Conservation (phyloP, 208 protist species). For the Crithidia mellificae region DNA sequence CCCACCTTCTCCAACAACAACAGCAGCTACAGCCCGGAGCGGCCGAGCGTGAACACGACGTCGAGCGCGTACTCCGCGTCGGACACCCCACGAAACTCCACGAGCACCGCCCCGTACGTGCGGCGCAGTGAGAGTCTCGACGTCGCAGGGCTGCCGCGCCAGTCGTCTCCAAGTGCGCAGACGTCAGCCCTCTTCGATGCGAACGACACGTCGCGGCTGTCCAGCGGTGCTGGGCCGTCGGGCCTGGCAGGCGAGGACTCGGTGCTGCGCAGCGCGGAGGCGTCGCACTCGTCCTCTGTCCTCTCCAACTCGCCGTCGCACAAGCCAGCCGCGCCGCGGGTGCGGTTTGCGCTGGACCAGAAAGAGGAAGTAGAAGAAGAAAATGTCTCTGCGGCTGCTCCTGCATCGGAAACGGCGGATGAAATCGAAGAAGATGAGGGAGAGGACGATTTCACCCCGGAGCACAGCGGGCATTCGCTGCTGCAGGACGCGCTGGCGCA, state of each 20-base stretch:
- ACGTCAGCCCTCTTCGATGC: background rate
- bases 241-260: background rate
- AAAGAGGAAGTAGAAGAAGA: too few species aligned
- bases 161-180: background rate
- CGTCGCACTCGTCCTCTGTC: background rate
- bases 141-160: background rate
- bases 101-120: conserved; percentile 36
- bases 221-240: background rate
- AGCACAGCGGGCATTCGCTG: background rate
- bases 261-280: conserved; percentile 8
- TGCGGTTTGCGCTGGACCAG: conserved; percentile 6
- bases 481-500: background rate
- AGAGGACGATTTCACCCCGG: background rate
- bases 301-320: background rate
- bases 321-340: background rate
- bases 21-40: conserved; percentile 6
- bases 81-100: conserved; percentile 23
- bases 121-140: conserved; percentile 31
- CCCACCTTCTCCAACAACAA: conserved; percentile 1
- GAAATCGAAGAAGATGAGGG: background rate
- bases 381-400: too few species aligned
- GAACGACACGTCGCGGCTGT: background rate
- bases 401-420: too few species aligned
- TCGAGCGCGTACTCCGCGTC: conserved; percentile 1
- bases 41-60: background rate